Base-by-base conservation (phyloP, 441 rosid species). In the Rhodomyrtus psidioides region DNA sequence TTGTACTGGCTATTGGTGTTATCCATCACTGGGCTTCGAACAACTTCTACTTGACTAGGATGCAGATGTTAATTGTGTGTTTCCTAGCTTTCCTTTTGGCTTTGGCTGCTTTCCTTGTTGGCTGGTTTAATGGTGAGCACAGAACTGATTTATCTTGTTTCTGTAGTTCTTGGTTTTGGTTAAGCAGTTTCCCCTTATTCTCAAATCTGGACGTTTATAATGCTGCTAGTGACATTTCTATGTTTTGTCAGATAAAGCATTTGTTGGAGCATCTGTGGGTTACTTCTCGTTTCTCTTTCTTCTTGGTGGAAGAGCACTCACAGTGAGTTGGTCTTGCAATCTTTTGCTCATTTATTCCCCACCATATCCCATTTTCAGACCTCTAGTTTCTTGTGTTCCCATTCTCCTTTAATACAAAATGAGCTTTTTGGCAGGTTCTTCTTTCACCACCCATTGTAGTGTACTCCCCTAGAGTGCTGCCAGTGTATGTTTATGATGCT, bases 261-360 rank as follows among this genome's bases (percentile, higher is more conserved):
- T 98, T 93, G 97, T 95, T 91, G 99, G 99, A 90, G 99, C 99
- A 86, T 98, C 99, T 89, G 98, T 98, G 88, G 99, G 99, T 89
- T 98, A 98, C 89, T 98, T 98, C 89, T 90, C 99, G 10, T 96
- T 98, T 87, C 88, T 98, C 86, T 95, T 95, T 93, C 98, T 98
- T 88, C 93, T 97, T 88, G 99, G 98, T 88, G 99, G 99, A 91
- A 94, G 99, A 90, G 99, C 99, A 85, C 89, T 98, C 89, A 97
- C 99, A 46, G 99, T 98, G 90, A 94, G 98, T 92, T 87, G 51
- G 46, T 82, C 59, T 82, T 82, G 60, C 9, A 53, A 42, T 83
- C 42, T 82, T 83, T 39, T 58, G 88, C 74, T 85, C 53, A 58
- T 86, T 83, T 85, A 46, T 84, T 76, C 83, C 55, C 53, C 60